Conservation (phyloP, 306 rosid genomes). For the Pyrus bretschneideri region DNA sequence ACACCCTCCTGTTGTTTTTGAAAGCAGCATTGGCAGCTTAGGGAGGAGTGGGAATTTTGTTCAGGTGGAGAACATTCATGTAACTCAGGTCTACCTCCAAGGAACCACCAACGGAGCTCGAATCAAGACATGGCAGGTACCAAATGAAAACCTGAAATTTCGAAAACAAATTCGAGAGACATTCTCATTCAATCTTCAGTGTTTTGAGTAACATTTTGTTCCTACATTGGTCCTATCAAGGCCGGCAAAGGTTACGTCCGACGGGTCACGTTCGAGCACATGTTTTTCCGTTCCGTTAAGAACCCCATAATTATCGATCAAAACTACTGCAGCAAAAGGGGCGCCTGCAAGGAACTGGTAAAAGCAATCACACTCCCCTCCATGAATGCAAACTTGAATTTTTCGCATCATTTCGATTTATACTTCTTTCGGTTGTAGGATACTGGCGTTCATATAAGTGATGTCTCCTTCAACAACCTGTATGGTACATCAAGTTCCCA, state of each 20-base stretch:
- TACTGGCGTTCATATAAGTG: constrained; percentile 26
- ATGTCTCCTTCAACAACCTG: constrained; percentile 21
- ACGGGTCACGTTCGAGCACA: constrained; percentile 15
- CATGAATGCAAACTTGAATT: background rate
- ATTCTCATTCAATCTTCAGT: background rate
- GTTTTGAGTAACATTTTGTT: background rate
- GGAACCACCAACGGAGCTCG: constrained; percentile 36
- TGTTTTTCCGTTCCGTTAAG: constrained; percentile 14
- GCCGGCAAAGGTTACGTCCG: constrained; percentile 21
- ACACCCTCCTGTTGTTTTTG: background rate
- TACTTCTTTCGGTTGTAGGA: background rate
- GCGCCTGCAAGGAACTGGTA: constrained; percentile 23
- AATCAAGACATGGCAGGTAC: constrained; percentile 42
- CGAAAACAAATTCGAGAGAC: background rate
- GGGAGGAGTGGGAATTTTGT: constrained; percentile 28
- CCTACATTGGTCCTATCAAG: background rate
- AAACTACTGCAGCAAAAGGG: constrained; percentile 18
- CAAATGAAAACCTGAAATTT: background rate
- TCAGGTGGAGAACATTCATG: constrained; percentile 29
- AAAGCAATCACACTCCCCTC: background rate
- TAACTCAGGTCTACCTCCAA: constrained; percentile 22
- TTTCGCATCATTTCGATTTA: background rate
- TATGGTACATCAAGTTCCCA: constrained; percentile 24
- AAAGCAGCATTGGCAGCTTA: constrained; percentile 32
- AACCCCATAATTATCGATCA: constrained; percentile 37